Evolutionary conservation across 2,329 filamentous ascomycete species (phyloP).

Genomic region (Xylariaceae sp.): DNA sequence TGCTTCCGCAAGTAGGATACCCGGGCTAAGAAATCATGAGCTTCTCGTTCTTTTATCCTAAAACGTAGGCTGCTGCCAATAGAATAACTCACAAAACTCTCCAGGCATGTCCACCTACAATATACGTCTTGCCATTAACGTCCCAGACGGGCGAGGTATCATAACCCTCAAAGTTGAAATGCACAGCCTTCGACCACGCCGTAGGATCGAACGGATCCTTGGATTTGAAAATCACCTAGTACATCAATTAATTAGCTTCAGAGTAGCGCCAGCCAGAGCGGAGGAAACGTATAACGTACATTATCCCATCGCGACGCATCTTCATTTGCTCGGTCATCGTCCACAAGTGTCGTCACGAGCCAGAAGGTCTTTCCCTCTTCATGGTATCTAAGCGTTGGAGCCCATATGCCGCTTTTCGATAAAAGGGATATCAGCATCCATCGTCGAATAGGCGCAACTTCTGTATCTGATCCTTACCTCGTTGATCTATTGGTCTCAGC

Average conservation of each 20-base stretch:
- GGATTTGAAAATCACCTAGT: conserved; percentile 53
- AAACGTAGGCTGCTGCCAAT: no score
- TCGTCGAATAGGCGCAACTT: not conserved
- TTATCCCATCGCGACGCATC: conserved; percentile 46
- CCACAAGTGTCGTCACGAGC: conserved; percentile 50
- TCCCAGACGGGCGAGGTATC: conserved; percentile 65
- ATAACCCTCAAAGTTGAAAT: conserved; percentile 58
- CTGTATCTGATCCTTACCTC: conserved; percentile 24
- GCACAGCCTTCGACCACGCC: conserved; percentile 56
- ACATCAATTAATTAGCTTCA: conserved; percentile 2
- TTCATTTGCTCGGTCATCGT: conserved; percentile 41
- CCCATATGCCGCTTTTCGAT: conserved; percentile 51
- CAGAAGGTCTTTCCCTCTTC: conserved; percentile 51
- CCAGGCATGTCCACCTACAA: conserved; percentile 51
- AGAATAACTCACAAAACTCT: conserved; percentile 38
- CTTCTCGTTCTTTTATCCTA: not conserved
- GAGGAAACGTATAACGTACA: conserved; percentile 26
- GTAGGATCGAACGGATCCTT: conserved; percentile 49
- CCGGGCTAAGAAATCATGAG: conserved; percentile 40
- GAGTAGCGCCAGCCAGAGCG: accelerated
- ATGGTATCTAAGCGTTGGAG: conserved; percentile 53
- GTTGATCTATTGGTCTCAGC: conserved; percentile 41
- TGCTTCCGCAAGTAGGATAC: conserved; percentile 48
- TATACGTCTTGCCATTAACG: conserved; percentile 60
- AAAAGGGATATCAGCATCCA: not conserved